Evolutionary conservation across 768 basidiomycete species (phyloP).

Genomic region (Panaeolus cyanescens): DNA sequence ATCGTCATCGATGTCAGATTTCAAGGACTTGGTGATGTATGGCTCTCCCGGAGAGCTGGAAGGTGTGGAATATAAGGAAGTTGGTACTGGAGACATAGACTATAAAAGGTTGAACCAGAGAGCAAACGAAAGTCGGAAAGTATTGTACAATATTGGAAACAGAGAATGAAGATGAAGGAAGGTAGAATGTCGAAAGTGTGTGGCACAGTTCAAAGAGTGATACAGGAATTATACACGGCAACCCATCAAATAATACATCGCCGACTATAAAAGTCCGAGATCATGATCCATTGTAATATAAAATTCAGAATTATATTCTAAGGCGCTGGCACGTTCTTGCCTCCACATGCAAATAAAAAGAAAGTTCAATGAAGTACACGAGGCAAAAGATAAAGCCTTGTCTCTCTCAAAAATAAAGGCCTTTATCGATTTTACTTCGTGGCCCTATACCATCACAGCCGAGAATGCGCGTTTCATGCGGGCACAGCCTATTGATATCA

Average conservation of each 20-base stretch:
- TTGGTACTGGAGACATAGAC: slow-evolving; percentile 15
- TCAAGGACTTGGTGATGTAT: slow-evolving; percentile 12
- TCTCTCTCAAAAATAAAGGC: neutral
- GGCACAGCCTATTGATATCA: neutral
- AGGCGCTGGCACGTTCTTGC: slow-evolving; percentile 6
- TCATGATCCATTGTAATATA: slow-evolving; percentile 13
- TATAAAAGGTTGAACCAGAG: slow-evolving; percentile 10
- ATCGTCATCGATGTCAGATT: slow-evolving; percentile 21
- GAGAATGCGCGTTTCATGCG: neutral
- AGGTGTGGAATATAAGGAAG: slow-evolving; percentile 18
- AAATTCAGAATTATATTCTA: neutral
- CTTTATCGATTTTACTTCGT: neutral
- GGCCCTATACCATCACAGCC: neutral
- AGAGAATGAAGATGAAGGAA: slow-evolving; percentile 19
- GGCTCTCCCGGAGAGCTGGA: slow-evolving; percentile 19
- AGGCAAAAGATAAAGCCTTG: neutral
- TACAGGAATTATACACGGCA: slow-evolving; percentile 13
- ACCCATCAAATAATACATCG: slow-evolving; percentile 22
- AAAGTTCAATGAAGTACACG: neutral
- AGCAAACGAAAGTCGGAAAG: neutral
- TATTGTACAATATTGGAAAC: slow-evolving; percentile 25
- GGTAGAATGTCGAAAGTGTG: slow-evolving; percentile 15
- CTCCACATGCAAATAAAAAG: neutral
- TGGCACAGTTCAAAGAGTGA: slow-evolving; percentile 15
- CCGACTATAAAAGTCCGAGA: slow-evolving; percentile 26